Percentiles rank a stretch among this genome's conserved stretches.
These are phyloP conservation scores for Tirmania nivea DNA, from an alignment of 495 filamentous ascomycete genomes.

Conservation along the genomic window DNA sequence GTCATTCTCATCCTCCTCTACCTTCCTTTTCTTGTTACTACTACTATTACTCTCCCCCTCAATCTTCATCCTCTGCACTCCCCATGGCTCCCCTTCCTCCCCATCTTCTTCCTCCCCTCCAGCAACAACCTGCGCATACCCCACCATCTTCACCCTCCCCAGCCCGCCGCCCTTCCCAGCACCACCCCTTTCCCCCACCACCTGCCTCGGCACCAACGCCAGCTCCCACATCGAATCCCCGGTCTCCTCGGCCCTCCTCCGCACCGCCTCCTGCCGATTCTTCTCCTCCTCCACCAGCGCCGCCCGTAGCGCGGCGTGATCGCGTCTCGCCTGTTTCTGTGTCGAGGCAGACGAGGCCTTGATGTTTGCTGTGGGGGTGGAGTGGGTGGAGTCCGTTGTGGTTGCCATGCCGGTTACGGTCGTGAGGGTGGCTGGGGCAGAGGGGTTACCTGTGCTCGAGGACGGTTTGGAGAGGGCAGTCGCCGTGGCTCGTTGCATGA, in stretches of 20 bases:
- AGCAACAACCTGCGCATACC: constrained; percentile 21
- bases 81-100: constrained; percentile 1
- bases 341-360: neutral
- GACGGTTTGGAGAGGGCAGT: constrained; percentile 16
- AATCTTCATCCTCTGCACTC: neutral
- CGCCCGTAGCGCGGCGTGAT: constrained; percentile 32
- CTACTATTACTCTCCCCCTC: neutral
- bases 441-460: constrained; percentile 16
- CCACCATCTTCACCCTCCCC: constrained; percentile 22
- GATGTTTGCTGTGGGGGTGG: neutral
- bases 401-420: constrained; percentile 20
- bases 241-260: constrained; percentile 45
- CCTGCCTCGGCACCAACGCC: constrained; percentile 18
- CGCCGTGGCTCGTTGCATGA: constrained; percentile 84
- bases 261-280: constrained; percentile 47
- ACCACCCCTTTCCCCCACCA: neutral
- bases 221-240: constrained; percentile 84
- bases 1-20: too few relatives aligned
- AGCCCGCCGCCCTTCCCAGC: neutral
- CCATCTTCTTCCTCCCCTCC: constrained; percentile 5
- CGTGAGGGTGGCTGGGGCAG: constrained; percentile 23
- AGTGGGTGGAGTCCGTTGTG: constrained; percentile 7
- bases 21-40: neutral
- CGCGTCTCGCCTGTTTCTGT: constrained; percentile 7
- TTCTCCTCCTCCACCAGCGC: constrained; percentile 55